A percentile compares a stretch with the other conserved stretches of the same genome.
These are phyloP conservation scores for Thielaviopsis populi DNA, from an alignment of 2,329 filamentous ascomycete genomes.

Conservation along the genomic window DNA sequence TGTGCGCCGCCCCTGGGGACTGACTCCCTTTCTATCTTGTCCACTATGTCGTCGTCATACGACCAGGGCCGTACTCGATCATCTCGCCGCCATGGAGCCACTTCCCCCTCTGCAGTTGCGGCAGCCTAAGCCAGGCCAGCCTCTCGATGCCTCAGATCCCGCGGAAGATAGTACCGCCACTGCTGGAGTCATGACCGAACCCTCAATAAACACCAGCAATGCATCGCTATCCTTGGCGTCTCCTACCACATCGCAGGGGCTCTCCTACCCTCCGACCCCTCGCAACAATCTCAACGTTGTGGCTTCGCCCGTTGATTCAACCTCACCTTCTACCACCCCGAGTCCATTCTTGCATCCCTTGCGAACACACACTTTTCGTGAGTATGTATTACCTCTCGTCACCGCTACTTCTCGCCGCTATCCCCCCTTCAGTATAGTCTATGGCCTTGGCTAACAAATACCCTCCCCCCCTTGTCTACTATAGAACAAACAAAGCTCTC, in stretches of 20 bases:
- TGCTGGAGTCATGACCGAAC: constrained; percentile 1
- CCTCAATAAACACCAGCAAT: background rate
- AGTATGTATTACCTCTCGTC: constrained; percentile 42
- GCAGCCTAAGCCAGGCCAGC: constrained; percentile 17
- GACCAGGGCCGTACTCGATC: constrained; percentile 16
- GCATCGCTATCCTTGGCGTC: constrained; percentile 9
- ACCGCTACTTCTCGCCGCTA: background rate
- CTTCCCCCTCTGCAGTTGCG: constrained; percentile 17
- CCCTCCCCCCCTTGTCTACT: constrained; percentile 5
- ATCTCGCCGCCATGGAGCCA: constrained; percentile 16
- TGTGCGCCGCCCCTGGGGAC: constrained; percentile 12
- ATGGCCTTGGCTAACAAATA: background rate
- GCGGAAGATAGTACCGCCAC: background rate
- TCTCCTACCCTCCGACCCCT: constrained; percentile 11
- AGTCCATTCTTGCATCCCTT: constrained; percentile 55
- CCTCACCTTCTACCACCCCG: constrained; percentile 28
- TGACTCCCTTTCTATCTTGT: constrained; percentile 11
- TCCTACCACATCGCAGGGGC: constrained; percentile 10
- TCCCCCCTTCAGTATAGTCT: background rate
- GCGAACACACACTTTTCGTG: constrained; percentile 59
- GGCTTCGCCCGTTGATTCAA: constrained; percentile 42
- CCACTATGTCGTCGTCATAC: constrained; percentile 17
- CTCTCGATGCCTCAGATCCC: constrained; percentile 10
- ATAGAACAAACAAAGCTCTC: constrained; percentile 72
- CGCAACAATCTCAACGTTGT: constrained; percentile 19